Conservation (phyloP, 208 protist genomes). For the Leishmania tarentolae region DNA sequence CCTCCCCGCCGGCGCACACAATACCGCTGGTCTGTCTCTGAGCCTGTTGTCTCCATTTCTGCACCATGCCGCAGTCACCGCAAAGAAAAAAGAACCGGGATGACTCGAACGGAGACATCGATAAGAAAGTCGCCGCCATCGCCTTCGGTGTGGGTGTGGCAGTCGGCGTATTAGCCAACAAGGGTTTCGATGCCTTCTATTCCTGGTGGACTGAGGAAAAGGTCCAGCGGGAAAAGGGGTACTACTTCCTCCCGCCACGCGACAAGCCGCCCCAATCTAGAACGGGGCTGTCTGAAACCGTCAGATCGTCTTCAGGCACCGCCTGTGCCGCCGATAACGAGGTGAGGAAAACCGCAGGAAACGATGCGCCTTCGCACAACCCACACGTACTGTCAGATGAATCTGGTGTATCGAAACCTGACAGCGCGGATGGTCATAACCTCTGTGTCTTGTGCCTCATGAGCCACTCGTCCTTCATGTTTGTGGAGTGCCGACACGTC, state of each 20-base stretch:
- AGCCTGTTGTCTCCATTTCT: no score
- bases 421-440: not conserved
- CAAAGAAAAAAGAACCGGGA: not conserved
- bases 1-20: not conserved
- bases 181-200: no score
- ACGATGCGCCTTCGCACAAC: no score
- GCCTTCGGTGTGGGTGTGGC: no score
- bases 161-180: no score
- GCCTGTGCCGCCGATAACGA: not conserved
- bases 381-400: not conserved
- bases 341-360: not conserved
- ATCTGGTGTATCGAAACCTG: not conserved
- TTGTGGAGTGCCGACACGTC: conserved; percentile 28
- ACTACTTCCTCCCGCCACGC: conserved; percentile 7
- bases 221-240: not conserved
- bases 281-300: not conserved
- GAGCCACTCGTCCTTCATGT: conserved; percentile 20
- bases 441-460: conserved; percentile 23
- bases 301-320: not conserved
- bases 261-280: not conserved
- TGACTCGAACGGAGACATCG: not conserved
- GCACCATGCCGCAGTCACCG: no score
- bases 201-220: not conserved
- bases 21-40: not conserved
- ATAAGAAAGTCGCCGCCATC: not conserved